phyloP scores from a whole-genome alignment of 1,284 basidiomycete species.

The Blastosporella zonata region DNA sequence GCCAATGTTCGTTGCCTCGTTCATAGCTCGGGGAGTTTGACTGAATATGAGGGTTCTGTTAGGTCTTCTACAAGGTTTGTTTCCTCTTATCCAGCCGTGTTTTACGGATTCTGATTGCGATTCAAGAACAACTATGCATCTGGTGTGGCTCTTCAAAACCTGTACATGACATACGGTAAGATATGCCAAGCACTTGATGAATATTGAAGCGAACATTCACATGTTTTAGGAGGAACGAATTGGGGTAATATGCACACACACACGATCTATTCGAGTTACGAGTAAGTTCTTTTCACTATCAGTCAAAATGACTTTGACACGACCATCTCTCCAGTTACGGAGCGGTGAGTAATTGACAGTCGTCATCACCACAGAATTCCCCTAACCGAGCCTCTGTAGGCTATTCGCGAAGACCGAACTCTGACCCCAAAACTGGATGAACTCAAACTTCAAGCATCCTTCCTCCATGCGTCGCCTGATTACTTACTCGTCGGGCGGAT shows the following conservation, averaged over 20 bases:
- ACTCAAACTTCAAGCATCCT: slow-evolving; percentile 43
- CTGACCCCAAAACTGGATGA: slow-evolving; percentile 42
- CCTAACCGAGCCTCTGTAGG: slow-evolving; percentile 16
- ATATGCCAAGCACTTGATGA: not conserved
- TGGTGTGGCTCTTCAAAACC: slow-evolving; percentile 34
- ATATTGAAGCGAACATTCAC: not conserved
- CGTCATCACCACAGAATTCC: not conserved
- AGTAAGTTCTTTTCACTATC: slow-evolving; percentile 22
- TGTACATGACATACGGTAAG: slow-evolving; percentile 43
- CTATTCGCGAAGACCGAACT: slow-evolving; percentile 43
- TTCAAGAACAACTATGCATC: slow-evolving; percentile 40
- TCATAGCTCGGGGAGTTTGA: not conserved
- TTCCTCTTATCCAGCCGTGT: not conserved
- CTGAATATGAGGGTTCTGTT: not conserved
- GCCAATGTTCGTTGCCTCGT: slow-evolving; percentile 31
- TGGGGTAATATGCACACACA: slow-evolving; percentile 44
- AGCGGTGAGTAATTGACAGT: not conserved
- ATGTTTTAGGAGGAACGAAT: slow-evolving; percentile 36
- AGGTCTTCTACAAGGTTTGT: slow-evolving; percentile 34
- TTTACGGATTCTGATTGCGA: not conserved
- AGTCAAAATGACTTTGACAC: not conserved
- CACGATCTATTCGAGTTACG: slow-evolving; percentile 44
- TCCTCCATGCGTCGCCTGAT: slow-evolving; percentile 42
- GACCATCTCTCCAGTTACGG: slow-evolving; percentile 21
- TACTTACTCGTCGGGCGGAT: slow-evolving; percentile 37